These are phyloP conservation scores for Nemania serpens DNA, from an alignment of 2,329 filamentous ascomycete genomes.

Conservation along the genomic window DNA sequence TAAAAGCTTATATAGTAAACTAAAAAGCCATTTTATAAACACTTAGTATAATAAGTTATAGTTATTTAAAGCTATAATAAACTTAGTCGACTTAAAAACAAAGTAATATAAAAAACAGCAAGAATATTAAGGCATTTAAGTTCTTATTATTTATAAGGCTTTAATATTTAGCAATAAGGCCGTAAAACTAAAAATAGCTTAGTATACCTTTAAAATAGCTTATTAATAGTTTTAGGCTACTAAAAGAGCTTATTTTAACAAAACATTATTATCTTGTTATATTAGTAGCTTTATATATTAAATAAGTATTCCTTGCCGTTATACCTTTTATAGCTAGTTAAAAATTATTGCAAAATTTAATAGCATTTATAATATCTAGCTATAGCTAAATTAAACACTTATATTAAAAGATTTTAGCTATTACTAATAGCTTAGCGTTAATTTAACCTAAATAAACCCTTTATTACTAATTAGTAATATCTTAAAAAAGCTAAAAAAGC, in stretches of 20 bases:
- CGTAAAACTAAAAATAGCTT: no score
- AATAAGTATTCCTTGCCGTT: no score
- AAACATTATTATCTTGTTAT: background rate
- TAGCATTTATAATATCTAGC: no score
- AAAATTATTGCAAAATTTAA: no score
- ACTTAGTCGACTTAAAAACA: no score
- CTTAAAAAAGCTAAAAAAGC: no score
- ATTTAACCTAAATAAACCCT: background rate
- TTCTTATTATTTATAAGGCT: background rate
- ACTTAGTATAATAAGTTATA: slow-evolving; percentile 4
- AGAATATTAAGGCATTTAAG: background rate
- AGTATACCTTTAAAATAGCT: background rate
- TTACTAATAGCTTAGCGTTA: no score
- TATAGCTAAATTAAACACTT: no score
- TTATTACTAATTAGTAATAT: background rate
- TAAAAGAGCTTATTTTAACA: background rate
- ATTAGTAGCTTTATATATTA: no score
- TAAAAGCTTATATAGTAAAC: background rate
- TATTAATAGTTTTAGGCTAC: background rate
- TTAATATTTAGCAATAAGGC: background rate
- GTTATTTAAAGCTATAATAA: slow-evolving; percentile 1
- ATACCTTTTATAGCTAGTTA: no score
- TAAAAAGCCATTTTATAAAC: slow-evolving; percentile 8
- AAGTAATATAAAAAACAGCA: background rate
- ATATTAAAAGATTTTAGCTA: no score